These are phyloP conservation scores for Colletotrichum orchidophilum DNA, from an alignment of 2,329 filamentous ascomycete species.

Conservation along the genomic window DNA sequence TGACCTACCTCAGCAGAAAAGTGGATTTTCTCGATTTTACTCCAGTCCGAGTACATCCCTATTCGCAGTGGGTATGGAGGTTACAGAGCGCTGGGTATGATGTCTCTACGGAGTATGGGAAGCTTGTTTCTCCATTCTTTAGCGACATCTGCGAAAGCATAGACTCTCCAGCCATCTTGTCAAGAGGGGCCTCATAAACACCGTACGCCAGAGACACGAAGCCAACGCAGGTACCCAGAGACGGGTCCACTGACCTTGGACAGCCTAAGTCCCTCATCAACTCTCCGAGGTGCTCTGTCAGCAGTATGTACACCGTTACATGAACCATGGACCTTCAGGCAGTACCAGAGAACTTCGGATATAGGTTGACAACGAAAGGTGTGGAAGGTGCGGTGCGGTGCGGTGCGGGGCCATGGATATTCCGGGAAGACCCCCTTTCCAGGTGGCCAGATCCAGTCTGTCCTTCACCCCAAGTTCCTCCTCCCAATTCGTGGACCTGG, in stretches of 20 bases:
- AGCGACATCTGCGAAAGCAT: background rate
- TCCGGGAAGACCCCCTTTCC: constrained; percentile 11
- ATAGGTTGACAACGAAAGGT: background rate
- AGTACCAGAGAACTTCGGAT: background rate
- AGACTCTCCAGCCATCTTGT: background rate
- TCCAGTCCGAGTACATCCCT: background rate
- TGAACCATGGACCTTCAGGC: background rate
- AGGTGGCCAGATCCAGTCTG: background rate
- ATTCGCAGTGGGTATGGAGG: background rate
- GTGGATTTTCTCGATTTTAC: background rate
- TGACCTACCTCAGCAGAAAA: background rate
- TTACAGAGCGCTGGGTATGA: background rate
- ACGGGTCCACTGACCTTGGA: background rate
- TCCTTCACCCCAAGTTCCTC: background rate
- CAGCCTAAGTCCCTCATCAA: background rate
- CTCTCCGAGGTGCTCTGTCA: background rate
- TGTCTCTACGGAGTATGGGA: background rate
- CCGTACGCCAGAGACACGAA: background rate
- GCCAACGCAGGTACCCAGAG: background rate
- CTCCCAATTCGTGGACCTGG: background rate
- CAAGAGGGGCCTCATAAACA: background rate
- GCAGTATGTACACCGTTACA: background rate
- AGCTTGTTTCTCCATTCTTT: background rate
- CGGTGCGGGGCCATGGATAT: constrained; percentile 19
- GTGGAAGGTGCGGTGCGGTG: background rate